Conservation (phyloP, 2,329 filamentous ascomycete genomes). For the Exophiala xenobiotica region DNA sequence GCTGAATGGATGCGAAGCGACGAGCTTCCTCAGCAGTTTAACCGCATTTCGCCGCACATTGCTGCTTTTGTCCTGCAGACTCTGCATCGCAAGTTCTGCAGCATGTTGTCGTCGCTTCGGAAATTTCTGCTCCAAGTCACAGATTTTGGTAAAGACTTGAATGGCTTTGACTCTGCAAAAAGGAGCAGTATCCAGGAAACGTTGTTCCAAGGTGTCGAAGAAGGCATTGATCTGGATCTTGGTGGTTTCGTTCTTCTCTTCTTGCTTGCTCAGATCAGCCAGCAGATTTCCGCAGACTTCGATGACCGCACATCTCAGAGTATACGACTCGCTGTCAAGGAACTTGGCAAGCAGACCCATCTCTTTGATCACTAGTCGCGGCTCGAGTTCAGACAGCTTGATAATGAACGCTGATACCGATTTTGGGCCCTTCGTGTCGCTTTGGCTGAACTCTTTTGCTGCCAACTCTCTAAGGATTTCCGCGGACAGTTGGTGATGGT, state of each 20-base stretch:
- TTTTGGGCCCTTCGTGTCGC: conserved; percentile 91
- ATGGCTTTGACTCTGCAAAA: conserved; percentile 91
- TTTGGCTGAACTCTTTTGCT: conserved; percentile 97
- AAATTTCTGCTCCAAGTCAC: conserved; percentile 93
- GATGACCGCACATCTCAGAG: conserved; percentile 86
- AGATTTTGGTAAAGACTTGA: conserved; percentile 89
- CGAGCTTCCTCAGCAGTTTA: conserved; percentile 81
- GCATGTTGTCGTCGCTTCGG: conserved; percentile 86
- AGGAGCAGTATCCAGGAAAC: conserved; percentile 93
- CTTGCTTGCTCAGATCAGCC: conserved; percentile 81
- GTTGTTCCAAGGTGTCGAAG: conserved; percentile 93
- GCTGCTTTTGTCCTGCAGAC: conserved; percentile 96
- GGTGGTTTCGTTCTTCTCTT: conserved; percentile 87
- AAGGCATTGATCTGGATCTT: conserved; percentile 95
- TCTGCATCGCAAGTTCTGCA: conserved; percentile 81
- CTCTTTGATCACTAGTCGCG: conserved; percentile 91
- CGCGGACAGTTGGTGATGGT: conserved; percentile 91
- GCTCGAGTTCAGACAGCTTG: conserved; percentile 87
- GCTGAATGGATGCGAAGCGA: conserved; percentile 92
- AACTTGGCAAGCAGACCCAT: conserved; percentile 95
- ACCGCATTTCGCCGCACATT: conserved; percentile 94
- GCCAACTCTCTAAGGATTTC: conserved; percentile 92
- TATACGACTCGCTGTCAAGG: conserved; percentile 95
- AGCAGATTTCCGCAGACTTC: conserved; percentile 98
- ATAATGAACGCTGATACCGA: conserved; percentile 92